A percentile compares a stretch with the other conserved stretches of the same genome.
Conservation (phyloP, 345 rosid species). For the Cardiospermum halicacabum region DNA sequence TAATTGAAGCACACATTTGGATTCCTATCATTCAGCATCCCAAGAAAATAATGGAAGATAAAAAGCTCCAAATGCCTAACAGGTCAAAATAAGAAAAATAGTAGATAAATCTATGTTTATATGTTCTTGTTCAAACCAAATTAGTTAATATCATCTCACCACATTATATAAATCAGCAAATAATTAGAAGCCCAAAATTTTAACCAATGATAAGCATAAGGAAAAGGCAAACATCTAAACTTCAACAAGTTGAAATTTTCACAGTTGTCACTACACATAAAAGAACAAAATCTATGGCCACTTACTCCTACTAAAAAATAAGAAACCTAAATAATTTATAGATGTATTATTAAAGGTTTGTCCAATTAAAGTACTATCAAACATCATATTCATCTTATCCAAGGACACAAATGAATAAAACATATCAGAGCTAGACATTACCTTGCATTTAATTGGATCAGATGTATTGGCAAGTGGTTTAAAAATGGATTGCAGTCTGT, state of each 20-base stretch:
- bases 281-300: background rate
- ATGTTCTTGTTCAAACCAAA: background rate
- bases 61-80: conserved; percentile 21
- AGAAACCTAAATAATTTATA: background rate
- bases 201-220: too few species aligned
- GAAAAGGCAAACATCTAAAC: background rate
- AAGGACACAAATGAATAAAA: conserved; percentile 3
- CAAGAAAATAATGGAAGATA: conserved; percentile 35
- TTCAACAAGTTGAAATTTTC: background rate
- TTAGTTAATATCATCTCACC: background rate
- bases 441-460: conserved; percentile 65
- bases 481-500: conserved; percentile 71
- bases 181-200: background rate
- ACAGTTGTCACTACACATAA: background rate
- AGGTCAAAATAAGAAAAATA: conserved; percentile 11
- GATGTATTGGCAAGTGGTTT: conserved; percentile 64
- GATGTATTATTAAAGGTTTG: background rate
- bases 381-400: background rate
- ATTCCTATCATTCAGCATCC: conserved; percentile 60
- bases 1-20: conserved; percentile 52
- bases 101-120: background rate
- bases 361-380: background rate
- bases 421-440: conserved; percentile 20
- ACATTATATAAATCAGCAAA: background rate
- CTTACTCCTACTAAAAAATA: background rate